phyloP scores from a whole-genome alignment of 768 basidiomycete genomes.

The Zangia roseola region DNA sequence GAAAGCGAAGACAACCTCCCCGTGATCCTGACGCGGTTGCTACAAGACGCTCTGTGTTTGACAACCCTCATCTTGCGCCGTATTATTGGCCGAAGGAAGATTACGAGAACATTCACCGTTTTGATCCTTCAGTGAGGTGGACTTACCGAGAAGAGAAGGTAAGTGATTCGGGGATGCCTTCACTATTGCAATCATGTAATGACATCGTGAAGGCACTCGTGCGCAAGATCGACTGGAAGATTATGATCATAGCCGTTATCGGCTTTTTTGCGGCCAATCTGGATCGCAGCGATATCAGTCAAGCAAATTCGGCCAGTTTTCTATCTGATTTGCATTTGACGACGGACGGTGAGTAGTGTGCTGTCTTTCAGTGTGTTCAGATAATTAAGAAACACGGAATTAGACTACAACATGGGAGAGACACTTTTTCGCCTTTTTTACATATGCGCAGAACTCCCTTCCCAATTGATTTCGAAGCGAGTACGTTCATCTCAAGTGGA shows the following conservation, averaged over 20 bases:
- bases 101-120: constrained; percentile 57
- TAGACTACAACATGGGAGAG: constrained; percentile 58
- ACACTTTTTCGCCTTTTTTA: constrained; percentile 52
- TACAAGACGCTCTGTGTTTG: constrained; percentile 51
- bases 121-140: constrained; percentile 58
- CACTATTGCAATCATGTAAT: too few relatives aligned
- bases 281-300: constrained; percentile 51
- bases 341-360: constrained; percentile 37
- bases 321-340: constrained; percentile 54
- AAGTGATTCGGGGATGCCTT: constrained; percentile 1
- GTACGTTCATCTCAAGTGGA: constrained; percentile 27
- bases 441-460: constrained; percentile 57
- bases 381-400: not conserved
- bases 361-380: constrained; percentile 1
- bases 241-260: constrained; percentile 55
- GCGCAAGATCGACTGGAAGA: constrained; percentile 59
- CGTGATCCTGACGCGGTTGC: constrained; percentile 38
- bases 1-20: not conserved
- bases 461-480: constrained; percentile 60
- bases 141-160: constrained; percentile 54
- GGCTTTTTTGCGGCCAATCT: constrained; percentile 57
- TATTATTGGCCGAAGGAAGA: constrained; percentile 46
- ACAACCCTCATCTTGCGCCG: constrained; percentile 46
- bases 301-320: constrained; percentile 60
- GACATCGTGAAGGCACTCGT: constrained; percentile 47